phyloP scores from a whole-genome alignment of 2,329 filamentous ascomycete species.

The Rutstroemia sp. region DNA sequence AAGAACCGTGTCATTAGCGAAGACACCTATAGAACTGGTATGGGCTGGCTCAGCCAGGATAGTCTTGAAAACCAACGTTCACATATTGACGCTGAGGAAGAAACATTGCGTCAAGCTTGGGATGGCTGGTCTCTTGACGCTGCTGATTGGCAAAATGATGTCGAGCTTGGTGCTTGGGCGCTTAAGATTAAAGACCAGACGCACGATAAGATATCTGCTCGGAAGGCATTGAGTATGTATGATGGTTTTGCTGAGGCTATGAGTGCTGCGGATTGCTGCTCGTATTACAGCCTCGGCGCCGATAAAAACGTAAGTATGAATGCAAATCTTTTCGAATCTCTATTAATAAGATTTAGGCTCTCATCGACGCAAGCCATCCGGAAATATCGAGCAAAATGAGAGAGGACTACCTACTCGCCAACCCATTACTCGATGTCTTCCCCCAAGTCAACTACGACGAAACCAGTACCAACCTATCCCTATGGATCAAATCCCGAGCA shows the following conservation, averaged over 20 bases:
- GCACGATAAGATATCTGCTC: slow-evolving; percentile 15
- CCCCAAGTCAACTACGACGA: slow-evolving; percentile 15
- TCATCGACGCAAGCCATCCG: slow-evolving; percentile 23
- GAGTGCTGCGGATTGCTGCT: slow-evolving; percentile 58
- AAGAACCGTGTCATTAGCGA: slow-evolving; percentile 73
- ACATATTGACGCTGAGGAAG: slow-evolving; percentile 46
- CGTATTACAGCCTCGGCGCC: slow-evolving; percentile 20
- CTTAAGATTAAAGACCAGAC: slow-evolving; percentile 19
- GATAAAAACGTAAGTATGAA: slow-evolving; percentile 20
- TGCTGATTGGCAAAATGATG: slow-evolving; percentile 45
- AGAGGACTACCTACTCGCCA: slow-evolving; percentile 46
- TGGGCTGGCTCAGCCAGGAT: slow-evolving; percentile 70
- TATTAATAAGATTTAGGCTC: slow-evolving; percentile 16
- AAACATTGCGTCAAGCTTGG: slow-evolving; percentile 58
- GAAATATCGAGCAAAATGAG: slow-evolving; percentile 39
- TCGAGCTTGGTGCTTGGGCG: slow-evolving; percentile 35
- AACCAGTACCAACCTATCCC: slow-evolving; percentile 19
- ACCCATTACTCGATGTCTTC: slow-evolving; percentile 46
- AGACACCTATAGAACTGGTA: slow-evolving; percentile 67
- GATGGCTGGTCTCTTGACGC: slow-evolving; percentile 60
- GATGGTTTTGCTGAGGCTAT: slow-evolving; percentile 49
- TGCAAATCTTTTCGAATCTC: neutral
- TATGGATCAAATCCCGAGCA: slow-evolving; percentile 24
- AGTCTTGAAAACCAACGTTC: slow-evolving; percentile 33
- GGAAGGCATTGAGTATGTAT: slow-evolving; percentile 40